Evolutionary conservation across 768 basidiomycete genomes (phyloP), one percentile per base, ranked within the genome.

Genomic region (Steccherinum ochraceum): DNA sequence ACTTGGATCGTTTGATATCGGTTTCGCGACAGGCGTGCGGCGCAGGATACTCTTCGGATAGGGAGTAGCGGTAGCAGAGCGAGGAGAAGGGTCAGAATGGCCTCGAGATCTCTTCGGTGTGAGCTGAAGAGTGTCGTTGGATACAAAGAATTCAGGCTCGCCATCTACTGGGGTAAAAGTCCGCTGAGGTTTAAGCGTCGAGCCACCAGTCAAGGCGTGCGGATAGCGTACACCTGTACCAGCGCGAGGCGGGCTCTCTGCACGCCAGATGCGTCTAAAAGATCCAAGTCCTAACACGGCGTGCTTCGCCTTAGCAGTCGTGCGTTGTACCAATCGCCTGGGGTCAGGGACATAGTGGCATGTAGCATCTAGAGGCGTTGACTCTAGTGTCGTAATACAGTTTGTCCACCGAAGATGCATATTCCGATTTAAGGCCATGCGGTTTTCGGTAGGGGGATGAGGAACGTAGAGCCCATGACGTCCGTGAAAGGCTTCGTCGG

Each of bases 381-480:
- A 25, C 11, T 43, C 20, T 3, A 41, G 25, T 24, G 52, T 55
- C 24, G 41, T 47, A 2, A 51, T 27, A 2, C 48, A 50, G 41
- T 62, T 62, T 18, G 2, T 40, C 42, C 52, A 53, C 18, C 57
- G 52, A 46, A 62, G 52, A 24, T 60, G 40, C 11, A 51, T 40
- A 4, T 30, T 44, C 12, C 59, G 52, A 20, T 56, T 30, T 3
- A 44, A 40, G 23, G n/a, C 24, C 41, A 53, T 48, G 18, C 51
- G 27, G 25, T 46, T 53, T 39, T 60, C 61, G 2, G 54, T 55
- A 19, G 59, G 64, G 5, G 56, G 56, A 21, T 61, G 51, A 3
- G 60, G 58, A 23, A 60, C 42, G 49, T 60, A 62, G 25, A 50
- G 58, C 10, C 54, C 51, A 23, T 53, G 50, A 3, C 51, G 50